Evolutionary conservation across 306 rosid species (phyloP).

Genomic region (Biancaea sappan): DNA sequence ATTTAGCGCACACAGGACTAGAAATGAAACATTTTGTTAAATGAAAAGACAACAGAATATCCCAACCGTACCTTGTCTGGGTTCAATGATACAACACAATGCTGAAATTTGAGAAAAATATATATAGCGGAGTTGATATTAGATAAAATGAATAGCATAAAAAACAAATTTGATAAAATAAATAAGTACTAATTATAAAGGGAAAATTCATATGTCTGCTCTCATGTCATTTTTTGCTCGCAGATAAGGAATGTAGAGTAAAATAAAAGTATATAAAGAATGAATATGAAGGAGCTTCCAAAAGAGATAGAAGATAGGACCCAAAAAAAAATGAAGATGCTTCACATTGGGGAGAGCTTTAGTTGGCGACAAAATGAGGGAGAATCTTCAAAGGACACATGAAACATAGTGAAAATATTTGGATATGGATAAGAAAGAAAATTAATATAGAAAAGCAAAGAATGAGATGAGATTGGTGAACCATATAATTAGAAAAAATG

Average conservation of each 20-base stretch:
- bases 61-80: not conserved
- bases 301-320: not conserved
- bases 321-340: not conserved
- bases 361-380: not conserved
- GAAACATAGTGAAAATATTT: not conserved
- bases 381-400: not conserved
- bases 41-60: not conserved
- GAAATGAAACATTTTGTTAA: not conserved
- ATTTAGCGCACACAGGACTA: not conserved
- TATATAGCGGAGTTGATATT: not conserved
- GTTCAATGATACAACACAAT: not conserved
- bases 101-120: not conserved
- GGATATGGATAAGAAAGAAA: not conserved
- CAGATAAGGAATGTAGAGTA: not conserved
- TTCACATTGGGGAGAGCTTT: not conserved
- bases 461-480: not conserved
- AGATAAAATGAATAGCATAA: not conserved
- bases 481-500: not conserved
- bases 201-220: not conserved
- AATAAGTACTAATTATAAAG: not conserved
- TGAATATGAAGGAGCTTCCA: not conserved
- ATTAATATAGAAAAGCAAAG: not conserved
- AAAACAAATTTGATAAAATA: not conserved
- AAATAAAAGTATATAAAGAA: not conserved
- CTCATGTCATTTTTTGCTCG: not conserved